Percentiles rank a stretch among this genome's conserved stretches.
These are phyloP conservation scores for Gossypium schwendimanii DNA, from an alignment of 441 rosid genomes.

Conservation along the genomic window DNA sequence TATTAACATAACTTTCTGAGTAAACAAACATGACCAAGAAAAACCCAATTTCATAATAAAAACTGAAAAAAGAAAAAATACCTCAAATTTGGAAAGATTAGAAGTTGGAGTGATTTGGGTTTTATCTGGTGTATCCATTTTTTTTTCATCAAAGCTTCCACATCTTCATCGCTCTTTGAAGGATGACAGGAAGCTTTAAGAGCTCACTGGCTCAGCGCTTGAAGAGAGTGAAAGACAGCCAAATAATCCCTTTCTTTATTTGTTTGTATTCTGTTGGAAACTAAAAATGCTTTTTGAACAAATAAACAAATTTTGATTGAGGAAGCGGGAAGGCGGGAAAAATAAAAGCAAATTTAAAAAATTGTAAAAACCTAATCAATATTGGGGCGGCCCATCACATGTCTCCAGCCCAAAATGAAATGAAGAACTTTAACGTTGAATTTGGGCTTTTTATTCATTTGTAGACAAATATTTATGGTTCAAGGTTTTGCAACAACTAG, in stretches of 20 bases:
- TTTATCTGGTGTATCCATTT: conserved; percentile 51
- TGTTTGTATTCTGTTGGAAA: not conserved
- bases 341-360: not conserved
- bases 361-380: not conserved
- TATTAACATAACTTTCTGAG: not conserved
- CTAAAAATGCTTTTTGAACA: not conserved
- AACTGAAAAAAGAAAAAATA: not conserved
- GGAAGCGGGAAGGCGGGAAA: conserved; percentile 9
- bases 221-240: not conserved
- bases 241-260: not conserved
- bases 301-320: not conserved
- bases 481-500: too few species aligned
- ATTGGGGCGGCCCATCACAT: not conserved
- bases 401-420: not conserved
- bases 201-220: not conserved
- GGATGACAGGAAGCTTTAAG: not conserved
- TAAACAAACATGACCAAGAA: not conserved
- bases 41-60: not conserved
- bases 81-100: conserved; percentile 26
- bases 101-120: conserved; percentile 26
- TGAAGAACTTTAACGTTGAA: not conserved
- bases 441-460: not conserved
- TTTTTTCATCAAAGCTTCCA: conserved; percentile 8
- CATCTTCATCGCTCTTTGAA: not conserved
- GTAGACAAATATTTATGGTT: not conserved